Percentiles rank a stretch among this genome's conserved stretches.
Evolutionary conservation across 495 filamentous ascomycete genomes (phyloP).

Genomic region (Xylaria sp.): DNA sequence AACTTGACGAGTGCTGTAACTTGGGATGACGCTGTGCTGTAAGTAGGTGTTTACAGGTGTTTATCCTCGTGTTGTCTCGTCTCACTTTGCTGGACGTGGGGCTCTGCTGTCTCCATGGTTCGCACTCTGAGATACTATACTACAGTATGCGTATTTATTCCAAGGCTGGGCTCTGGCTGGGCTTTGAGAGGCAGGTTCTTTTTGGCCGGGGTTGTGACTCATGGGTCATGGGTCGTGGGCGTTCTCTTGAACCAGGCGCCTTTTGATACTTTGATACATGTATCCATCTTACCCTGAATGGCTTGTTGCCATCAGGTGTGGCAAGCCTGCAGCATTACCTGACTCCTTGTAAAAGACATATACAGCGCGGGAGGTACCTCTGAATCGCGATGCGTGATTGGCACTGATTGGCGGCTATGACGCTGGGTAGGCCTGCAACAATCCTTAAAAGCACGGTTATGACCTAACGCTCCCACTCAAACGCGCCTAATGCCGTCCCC

Average conservation of each 20-base stretch:
- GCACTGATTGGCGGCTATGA: constrained; percentile 17
- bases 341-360: neutral
- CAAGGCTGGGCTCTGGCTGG: neutral
- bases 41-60: neutral
- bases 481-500: constrained; percentile 7
- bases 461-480: constrained; percentile 22
- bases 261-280: constrained; percentile 9
- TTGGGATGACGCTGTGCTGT: constrained; percentile 9
- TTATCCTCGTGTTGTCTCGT: neutral
- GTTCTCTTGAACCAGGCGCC: neutral
- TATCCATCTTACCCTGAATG: neutral
- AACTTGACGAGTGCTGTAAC: neutral
- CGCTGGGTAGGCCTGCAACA: constrained; percentile 3
- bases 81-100: neutral
- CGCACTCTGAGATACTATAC: neutral
- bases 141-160: too few relatives aligned
- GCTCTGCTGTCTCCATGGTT: constrained; percentile 4
- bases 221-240: constrained; percentile 1
- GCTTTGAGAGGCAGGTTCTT: constrained; percentile 2
- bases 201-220: neutral
- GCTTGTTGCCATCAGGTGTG: constrained; percentile 12
- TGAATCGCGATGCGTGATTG: constrained; percentile 1
- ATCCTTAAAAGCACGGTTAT: constrained; percentile 26
- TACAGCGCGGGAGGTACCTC: neutral
- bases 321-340: neutral